Percentiles rank a stretch among this genome's conserved stretches.
Evolutionary conservation across 169 alveolate genomes (phyloP).

Genomic region (Plasmodium gallinaceum): DNA sequence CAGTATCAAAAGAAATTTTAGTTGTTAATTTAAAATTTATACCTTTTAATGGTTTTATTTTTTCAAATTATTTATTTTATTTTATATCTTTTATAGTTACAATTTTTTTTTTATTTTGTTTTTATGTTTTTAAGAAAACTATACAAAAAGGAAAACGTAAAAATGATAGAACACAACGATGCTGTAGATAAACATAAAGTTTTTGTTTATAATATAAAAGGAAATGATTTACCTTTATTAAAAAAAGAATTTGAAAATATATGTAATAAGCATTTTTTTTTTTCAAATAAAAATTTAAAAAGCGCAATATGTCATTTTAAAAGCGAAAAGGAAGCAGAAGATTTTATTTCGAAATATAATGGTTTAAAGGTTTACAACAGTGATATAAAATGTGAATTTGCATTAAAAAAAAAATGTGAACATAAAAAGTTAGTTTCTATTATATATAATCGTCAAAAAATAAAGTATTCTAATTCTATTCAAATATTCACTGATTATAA

Average conservation of each 20-base stretch:
- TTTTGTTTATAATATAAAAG: constrained; percentile 55
- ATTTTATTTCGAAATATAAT: constrained; percentile 48
- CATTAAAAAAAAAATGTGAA: constrained; percentile 36
- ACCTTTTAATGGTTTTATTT: too few species aligned
- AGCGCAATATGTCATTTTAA: constrained; percentile 62
- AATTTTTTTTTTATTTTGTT: too few species aligned
- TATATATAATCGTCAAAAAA: constrained; percentile 21
- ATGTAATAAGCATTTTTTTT: constrained; percentile 58
- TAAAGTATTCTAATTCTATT: constrained; percentile 30
- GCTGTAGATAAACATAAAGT: constrained; percentile 65
- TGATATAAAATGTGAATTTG: constrained; percentile 53
- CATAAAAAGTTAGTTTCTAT: constrained; percentile 39
- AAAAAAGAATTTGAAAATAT: constrained; percentile 37
- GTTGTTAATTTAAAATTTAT: too few species aligned
- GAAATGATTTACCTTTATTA: constrained; percentile 19
- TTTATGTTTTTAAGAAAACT: too few species aligned
- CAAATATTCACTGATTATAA: constrained; percentile 41
- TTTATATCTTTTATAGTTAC: too few species aligned
- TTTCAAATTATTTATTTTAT: too few species aligned
- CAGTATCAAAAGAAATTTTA: too few species aligned
- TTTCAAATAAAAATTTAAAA: constrained; percentile 39
- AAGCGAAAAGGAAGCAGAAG: constrained; percentile 54
- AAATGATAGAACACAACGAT: constrained; percentile 16
- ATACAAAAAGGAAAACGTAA: too few species aligned
- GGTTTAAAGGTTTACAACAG: constrained; percentile 12